A percentile compares a stretch with the other conserved stretches of the same genome.
Evolutionary conservation across 2,329 filamentous ascomycete species (phyloP).

Genomic region (Alternaria burnsii): DNA sequence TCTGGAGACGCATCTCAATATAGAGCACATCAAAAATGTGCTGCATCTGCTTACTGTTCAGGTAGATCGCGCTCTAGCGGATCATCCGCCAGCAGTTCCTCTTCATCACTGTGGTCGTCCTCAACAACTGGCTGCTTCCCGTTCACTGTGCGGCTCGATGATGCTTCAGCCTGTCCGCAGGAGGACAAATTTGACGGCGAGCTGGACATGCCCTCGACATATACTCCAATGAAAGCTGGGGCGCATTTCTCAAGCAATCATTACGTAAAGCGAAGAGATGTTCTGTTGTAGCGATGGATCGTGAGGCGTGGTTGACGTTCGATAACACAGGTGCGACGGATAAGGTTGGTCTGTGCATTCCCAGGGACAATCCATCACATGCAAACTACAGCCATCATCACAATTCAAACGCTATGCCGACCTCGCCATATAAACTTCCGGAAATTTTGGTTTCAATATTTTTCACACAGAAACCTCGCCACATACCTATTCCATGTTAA

Average conservation of each 20-base stretch:
- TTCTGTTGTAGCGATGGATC: background rate
- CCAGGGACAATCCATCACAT: conserved; percentile 8
- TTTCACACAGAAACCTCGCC: background rate
- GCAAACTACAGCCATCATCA: conserved; percentile 1
- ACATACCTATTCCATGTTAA: conserved; percentile 53
- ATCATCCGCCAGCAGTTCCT: conserved; percentile 63
- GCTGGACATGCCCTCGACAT: conserved; percentile 51
- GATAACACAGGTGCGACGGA: conserved; percentile 23
- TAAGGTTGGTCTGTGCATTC: conserved; percentile 19
- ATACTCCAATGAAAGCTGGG: conserved; percentile 29
- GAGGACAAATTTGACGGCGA: conserved; percentile 47
- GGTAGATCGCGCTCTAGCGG: conserved; percentile 62
- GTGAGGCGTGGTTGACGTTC: conserved; percentile 26
- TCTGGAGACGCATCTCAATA: conserved; percentile 31
- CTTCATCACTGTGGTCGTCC: conserved; percentile 58
- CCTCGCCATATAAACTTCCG: background rate
- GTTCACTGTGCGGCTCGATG: conserved; percentile 53
- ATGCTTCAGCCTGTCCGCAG: conserved; percentile 54
- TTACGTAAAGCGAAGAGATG: conserved; percentile 17
- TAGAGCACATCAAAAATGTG: background rate
- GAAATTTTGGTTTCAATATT: background rate
- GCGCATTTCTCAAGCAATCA: conserved; percentile 42
- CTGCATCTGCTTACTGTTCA: conserved; percentile 49
- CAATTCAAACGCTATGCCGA: background rate
- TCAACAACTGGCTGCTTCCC: conserved; percentile 46